Percentiles rank a stretch among this genome's conserved stretches.
phyloP scores from a whole-genome alignment of 1,284 basidiomycete genomes.

The Pseudozyma thailandica region DNA sequence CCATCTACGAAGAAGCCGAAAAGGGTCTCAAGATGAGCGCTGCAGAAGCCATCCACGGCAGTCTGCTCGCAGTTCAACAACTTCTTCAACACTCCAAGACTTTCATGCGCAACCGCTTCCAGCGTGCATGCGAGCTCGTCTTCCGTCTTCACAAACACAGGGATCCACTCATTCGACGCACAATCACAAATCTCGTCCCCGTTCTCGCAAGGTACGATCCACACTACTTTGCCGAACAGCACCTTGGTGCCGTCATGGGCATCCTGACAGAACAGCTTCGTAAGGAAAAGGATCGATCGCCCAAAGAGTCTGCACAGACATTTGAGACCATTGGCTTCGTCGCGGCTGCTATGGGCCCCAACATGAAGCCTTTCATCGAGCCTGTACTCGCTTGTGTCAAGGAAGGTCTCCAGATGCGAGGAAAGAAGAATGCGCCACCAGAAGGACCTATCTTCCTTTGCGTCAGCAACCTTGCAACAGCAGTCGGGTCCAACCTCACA shows the following conservation, averaged over 20 bases:
- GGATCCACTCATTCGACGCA: slow-evolving; percentile 85
- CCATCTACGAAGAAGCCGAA: slow-evolving; percentile 82
- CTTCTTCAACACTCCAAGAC: slow-evolving; percentile 91
- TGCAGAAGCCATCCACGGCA: slow-evolving; percentile 90
- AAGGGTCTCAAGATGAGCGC: slow-evolving; percentile 82
- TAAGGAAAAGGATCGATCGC: slow-evolving; percentile 58
- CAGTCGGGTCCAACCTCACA: slow-evolving; percentile 95
- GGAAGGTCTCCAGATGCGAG: slow-evolving; percentile 82
- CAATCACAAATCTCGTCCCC: slow-evolving; percentile 61
- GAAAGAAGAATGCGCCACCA: slow-evolving; percentile 90
- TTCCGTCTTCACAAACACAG: slow-evolving; percentile 88
- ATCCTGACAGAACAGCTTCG: slow-evolving; percentile 58
- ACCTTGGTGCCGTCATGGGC: slow-evolving; percentile 62
- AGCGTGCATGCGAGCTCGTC: slow-evolving; percentile 89
- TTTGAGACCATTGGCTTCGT: slow-evolving; percentile 98
- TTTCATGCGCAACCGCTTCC: slow-evolving; percentile 92
- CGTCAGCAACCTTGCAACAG: slow-evolving; percentile 92
- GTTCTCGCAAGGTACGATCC: slow-evolving; percentile 66
- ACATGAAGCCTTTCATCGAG: slow-evolving; percentile 96
- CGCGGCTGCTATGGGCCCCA: slow-evolving; percentile 87
- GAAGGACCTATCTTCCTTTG: slow-evolving; percentile 98
- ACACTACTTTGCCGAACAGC: slow-evolving; percentile 63
- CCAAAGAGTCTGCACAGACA: slow-evolving; percentile 68
- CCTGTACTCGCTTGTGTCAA: slow-evolving; percentile 91
- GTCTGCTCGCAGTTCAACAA: slow-evolving; percentile 89